Evolutionary conservation across 1,139 yeast species (phyloP), one percentile per base, ranked within the genome.

Genomic region (Magnusiomyces sp.): DNA sequence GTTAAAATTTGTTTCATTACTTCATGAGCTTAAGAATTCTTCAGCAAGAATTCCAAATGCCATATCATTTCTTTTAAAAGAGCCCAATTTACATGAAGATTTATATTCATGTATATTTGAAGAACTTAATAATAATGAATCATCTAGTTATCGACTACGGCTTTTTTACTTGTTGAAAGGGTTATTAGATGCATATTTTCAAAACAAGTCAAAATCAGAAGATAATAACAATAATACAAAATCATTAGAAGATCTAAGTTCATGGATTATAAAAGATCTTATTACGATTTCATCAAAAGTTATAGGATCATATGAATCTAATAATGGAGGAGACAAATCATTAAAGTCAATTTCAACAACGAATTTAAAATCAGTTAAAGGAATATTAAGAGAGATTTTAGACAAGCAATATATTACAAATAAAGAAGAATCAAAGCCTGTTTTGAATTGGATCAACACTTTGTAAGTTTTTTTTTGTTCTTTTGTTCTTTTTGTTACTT

Each of bases 61-160:
- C 1, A 76, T 82, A 1, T 76, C 74, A 56, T 83, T 81, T 62
- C 75, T 88, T 13, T 63, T 81, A 53, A 74, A 76, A 55, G 73
- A 83, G 52, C 46, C 53, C 43, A 89, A 80, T 27, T 71, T 79
- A 32, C 80, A 79, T 57, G 95, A 85, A 59, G 89, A 84, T 61
- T 69, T 88, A 53, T 81, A 81, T 61, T 81, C 86, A 1, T 78
- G 85, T 50, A 76, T 87, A 14, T 62, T 84, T 29, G 90, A 83
- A 52, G 79, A 80, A n/a, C 65, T 87, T n/a, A 73, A 74, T 20
- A 27, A 45, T 46, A 40, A 38, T 47, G 23, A 43, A 49, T 40
- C 47, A 47, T 33, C 40, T 20, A 43, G 16, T 33, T 33, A 33
- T 31, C 37, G 34, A 40, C 50, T 20, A n/a, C 43, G 34, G 7